Evolutionary conservation across 805 yeast species (phyloP).

Genomic region (Metschnikowia amazonensis): DNA sequence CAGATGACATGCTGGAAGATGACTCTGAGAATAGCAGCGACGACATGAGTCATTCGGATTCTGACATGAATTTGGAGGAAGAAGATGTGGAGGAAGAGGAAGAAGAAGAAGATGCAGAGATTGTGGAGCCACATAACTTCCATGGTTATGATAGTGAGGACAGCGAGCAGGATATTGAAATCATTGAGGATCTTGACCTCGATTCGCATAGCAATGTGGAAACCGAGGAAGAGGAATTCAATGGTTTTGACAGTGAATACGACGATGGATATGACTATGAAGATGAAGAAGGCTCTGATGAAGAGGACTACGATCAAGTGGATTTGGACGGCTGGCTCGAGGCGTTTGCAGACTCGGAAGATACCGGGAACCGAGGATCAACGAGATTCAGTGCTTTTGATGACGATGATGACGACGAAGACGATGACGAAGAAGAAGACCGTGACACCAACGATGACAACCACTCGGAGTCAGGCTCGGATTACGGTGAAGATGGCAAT

Average conservation of each 20-base stretch:
- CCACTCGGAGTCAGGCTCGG: conserved; percentile 8
- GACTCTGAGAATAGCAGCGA: conserved; percentile 22
- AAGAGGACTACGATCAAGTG: conserved; percentile 31
- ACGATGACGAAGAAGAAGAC: conserved; percentile 13
- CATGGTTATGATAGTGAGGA: conserved; percentile 23
- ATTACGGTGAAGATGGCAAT: not conserved
- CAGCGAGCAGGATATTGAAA: conserved; percentile 33
- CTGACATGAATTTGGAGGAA: conserved; percentile 24
- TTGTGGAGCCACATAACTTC: conserved; percentile 14
- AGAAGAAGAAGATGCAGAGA: conserved; percentile 23
- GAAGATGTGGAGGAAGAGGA: conserved; percentile 17
- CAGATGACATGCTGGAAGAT: conserved; percentile 24
- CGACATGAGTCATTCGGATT: conserved; percentile 26
- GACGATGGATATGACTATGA: conserved; percentile 21
- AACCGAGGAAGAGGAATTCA: conserved; percentile 28
- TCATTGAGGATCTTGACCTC: conserved; percentile 31
- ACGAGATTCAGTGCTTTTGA: conserved; percentile 10
- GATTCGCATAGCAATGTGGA: conserved; percentile 29
- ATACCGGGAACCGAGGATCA: conserved; percentile 5
- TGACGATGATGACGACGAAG: conserved; percentile 18
- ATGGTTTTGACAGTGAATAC: conserved; percentile 21
- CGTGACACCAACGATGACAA: conserved; percentile 20
- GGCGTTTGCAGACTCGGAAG: conserved; percentile 31
- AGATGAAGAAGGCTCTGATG: conserved; percentile 27
- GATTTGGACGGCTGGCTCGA: conserved; percentile 42